Evolutionary conservation across 257 asterid genomes (phyloP), one percentile per base, ranked within the genome.

Genomic region (Plectranthus barbatus): DNA sequence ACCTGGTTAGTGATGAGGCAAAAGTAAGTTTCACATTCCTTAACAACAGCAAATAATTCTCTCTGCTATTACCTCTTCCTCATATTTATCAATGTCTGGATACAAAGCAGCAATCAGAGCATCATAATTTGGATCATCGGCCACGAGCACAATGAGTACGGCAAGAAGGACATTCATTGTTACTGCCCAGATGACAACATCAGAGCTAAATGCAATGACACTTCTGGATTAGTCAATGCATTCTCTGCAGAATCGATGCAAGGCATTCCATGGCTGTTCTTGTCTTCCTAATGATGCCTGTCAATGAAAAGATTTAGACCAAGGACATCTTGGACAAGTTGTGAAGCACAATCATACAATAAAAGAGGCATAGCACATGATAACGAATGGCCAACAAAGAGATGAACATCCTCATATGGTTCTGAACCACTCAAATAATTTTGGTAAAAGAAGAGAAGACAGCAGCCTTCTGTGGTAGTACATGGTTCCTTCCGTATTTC

Each of bases 91-190:
- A 71, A 93, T 90, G 66, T 93, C 94, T 13, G 97, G 96, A 80
- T 86, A 93, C 46, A 93, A 67, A 77, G 81, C 75, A 68, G 96
- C 81, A 79, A 93, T 90, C 3, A 93, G 79, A 39, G 95, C 83
- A 79, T 93, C 97, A 84, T 82, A 93, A 77, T 90, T 93, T 40
- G 99, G 99, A 81, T 93, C 99, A 76, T 92, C 97, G 96, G 33
- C 99, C 95, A 77, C 99, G 87, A 63, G 99, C 99, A 77, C 99
- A 92, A 79, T 92, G 99, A 20, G 99, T 90, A 58, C 99, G 97
- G 78, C 99, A 92, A 79, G 99, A 85, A 41, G 99, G 99, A 74
- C 99, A 93, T 76, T 93, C 99, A 60, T 90, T 93, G 81, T 90
- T 93, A 79, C 97, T 90, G 88, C 76, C 68, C 64, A 50, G 61